phyloP scores from a whole-genome alignment of 352 stramenopile species.

The Stramenopiles sp. region DNA sequence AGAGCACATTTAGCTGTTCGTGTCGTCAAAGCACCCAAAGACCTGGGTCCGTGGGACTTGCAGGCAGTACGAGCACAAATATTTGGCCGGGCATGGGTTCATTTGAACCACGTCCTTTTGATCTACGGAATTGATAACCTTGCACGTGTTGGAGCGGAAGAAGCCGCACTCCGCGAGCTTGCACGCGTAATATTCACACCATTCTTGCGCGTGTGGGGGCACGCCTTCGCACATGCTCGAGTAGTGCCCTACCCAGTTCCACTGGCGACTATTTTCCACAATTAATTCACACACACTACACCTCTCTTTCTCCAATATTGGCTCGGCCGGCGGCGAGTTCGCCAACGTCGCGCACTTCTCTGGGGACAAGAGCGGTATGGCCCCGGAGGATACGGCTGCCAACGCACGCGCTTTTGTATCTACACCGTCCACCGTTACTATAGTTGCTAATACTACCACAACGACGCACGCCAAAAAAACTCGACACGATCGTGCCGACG shows the following conservation, averaged over 20 bases:
- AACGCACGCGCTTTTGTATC: too few relatives aligned
- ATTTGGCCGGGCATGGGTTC: neutral
- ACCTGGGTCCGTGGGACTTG: neutral
- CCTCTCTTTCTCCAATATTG: neutral
- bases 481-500: too few relatives aligned
- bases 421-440: too few relatives aligned
- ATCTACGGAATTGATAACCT: too few relatives aligned
- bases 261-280: neutral
- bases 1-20: too few relatives aligned
- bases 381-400: too few relatives aligned
- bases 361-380: too few relatives aligned
- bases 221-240: neutral
- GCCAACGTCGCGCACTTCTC: too few relatives aligned
- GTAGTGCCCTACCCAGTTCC: constrained; percentile 9
- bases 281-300: neutral
- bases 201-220: neutral
- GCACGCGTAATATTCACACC: constrained; percentile 3
- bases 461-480: too few relatives aligned
- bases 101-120: neutral
- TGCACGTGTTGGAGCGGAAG: neutral
- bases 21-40: constrained; percentile 6
- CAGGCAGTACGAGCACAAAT: constrained; percentile 8
- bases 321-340: too few relatives aligned
- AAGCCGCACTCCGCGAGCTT: neutral
- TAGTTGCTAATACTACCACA: too few relatives aligned